Evolutionary conservation across 768 basidiomycete species (phyloP).

Genomic region (Boletus rubroflammeus): DNA sequence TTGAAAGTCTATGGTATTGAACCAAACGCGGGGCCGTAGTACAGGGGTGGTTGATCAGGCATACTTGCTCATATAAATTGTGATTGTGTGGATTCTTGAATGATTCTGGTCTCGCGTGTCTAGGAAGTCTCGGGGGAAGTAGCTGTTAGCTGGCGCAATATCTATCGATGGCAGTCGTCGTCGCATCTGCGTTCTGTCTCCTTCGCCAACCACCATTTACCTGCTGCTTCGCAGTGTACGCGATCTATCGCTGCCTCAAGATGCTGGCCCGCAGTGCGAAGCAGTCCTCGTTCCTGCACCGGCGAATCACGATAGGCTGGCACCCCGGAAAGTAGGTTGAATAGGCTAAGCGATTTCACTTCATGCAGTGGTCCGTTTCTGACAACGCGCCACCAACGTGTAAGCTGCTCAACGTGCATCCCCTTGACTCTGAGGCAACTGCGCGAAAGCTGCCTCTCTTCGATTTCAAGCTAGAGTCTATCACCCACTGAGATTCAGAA

Average conservation of each 20-base stretch:
- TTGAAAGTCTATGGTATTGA: constrained; percentile 32
- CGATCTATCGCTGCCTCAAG: background rate
- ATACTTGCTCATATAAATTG: background rate
- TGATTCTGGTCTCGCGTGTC: background rate
- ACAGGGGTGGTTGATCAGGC: background rate
- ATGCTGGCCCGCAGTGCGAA: background rate
- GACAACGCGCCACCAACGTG: background rate
- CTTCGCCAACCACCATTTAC: too few species aligned
- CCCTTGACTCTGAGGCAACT: background rate
- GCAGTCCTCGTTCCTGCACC: background rate
- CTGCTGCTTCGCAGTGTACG: too few species aligned
- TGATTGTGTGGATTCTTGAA: background rate
- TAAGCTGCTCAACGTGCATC: background rate
- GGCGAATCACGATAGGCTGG: background rate
- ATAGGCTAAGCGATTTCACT: background rate
- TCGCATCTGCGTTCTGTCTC: too few species aligned
- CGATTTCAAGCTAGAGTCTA: background rate
- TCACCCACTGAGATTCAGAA: background rate
- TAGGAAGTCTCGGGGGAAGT: background rate
- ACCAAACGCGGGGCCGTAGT: constrained; percentile 36
- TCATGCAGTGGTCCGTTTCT: too few species aligned
- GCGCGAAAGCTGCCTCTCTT: background rate
- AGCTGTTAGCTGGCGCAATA: background rate
- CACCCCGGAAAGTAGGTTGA: background rate
- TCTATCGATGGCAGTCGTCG: background rate